Evolutionary conservation across 192 early-diverging fungal genomes (phyloP).

Genomic region (Coemansia sp.): DNA sequence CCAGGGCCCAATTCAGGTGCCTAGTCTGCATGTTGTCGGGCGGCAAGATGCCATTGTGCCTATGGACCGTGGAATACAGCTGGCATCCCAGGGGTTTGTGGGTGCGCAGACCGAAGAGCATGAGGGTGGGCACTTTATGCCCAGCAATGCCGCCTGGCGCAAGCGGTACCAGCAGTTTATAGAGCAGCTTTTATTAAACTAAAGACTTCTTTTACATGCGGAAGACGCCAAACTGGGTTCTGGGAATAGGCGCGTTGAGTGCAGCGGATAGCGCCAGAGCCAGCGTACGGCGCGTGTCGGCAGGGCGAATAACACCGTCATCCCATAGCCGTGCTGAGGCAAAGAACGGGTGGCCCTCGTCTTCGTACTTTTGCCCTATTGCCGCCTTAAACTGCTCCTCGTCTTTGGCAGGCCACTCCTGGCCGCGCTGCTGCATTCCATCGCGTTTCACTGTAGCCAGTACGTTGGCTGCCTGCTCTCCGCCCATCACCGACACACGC

Average conservation of each 20-base stretch:
- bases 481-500: conserved; percentile 96
- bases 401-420: conserved; percentile 72
- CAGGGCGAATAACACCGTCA: conserved; percentile 91
- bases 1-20: not conserved
- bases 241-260: conserved; percentile 66
- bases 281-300: conserved; percentile 82
- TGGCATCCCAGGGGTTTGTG: conserved; percentile 20
- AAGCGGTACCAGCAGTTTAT: conserved; percentile 27
- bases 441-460: conserved; percentile 84
- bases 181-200: not conserved
- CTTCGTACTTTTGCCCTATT: conserved; percentile 81
- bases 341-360: conserved; percentile 94
- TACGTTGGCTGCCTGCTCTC: conserved; percentile 92
- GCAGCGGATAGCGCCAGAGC: conserved; percentile 79
- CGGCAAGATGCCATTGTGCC: conserved; percentile 22
- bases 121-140: conserved; percentile 38
- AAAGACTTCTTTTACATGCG: conserved; percentile 74
- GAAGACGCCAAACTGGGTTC: conserved; percentile 91
- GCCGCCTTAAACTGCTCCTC: conserved; percentile 81
- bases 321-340: conserved; percentile 88
- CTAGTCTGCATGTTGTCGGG: conserved; percentile 25
- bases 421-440: conserved; percentile 72
- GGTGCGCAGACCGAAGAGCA: conserved; percentile 7
- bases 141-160: conserved; percentile 32
- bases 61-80: conserved; percentile 17